A percentile compares a stretch with the other conserved stretches of the same genome.
Conservation (phyloP, 257 asterid species). For the Penstemon eatonii region DNA sequence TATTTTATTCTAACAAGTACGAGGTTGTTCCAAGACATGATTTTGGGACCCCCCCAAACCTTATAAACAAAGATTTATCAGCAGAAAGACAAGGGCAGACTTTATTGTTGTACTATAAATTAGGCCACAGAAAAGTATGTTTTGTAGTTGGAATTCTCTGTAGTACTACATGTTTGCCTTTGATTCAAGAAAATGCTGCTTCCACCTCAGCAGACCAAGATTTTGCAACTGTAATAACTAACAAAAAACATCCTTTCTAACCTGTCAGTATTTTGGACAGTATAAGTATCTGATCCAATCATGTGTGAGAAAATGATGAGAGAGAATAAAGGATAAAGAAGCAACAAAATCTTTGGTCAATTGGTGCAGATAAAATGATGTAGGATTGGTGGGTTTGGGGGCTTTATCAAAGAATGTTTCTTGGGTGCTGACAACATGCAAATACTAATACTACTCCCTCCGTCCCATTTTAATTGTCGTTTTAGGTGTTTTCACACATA, state of each 20-base stretch:
- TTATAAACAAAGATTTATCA: constrained; percentile 7
- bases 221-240: constrained; percentile 10
- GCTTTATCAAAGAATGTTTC: not conserved
- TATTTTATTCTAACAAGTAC: constrained; percentile 30
- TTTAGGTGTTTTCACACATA: too few species aligned
- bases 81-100: constrained; percentile 25
- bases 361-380: not conserved
- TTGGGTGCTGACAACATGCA: constrained; percentile 1
- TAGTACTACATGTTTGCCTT: constrained; percentile 7
- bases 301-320: constrained; percentile 33
- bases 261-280: constrained; percentile 7
- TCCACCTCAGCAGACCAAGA: constrained; percentile 34
- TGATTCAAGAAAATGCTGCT: constrained; percentile 1
- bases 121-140: constrained; percentile 8
- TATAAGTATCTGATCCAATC: constrained; percentile 26
- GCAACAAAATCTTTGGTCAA: constrained; percentile 31
- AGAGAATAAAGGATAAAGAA: not conserved
- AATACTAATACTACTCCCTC: constrained; percentile 17
- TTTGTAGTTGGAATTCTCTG: constrained; percentile 34
- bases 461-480: too few species aligned
- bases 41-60: constrained; percentile 31
- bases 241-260: constrained; percentile 3
- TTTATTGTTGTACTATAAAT: constrained; percentile 16
- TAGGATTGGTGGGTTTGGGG: constrained; percentile 22
- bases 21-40: constrained; percentile 35